Conservation (phyloP, 352 stramenopile species). For the Saprolegnia parasitica region DNA sequence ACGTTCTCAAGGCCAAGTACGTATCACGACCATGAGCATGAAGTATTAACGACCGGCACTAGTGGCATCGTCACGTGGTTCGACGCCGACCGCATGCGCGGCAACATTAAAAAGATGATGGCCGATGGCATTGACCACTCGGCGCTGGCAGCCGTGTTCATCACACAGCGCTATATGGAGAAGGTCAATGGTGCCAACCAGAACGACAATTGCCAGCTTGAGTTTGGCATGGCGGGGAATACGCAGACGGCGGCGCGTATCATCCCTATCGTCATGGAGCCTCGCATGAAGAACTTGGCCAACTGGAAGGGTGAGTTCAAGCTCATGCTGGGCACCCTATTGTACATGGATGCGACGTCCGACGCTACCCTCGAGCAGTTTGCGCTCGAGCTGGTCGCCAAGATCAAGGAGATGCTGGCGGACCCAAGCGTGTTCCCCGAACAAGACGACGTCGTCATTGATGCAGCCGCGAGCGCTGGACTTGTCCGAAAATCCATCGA, state of each 20-base stretch:
- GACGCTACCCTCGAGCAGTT: background rate
- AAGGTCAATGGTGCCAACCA: constrained; percentile 11
- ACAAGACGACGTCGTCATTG: background rate
- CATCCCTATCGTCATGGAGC: background rate
- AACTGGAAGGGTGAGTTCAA: background rate
- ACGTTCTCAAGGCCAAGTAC: background rate
- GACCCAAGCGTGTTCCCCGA: background rate
- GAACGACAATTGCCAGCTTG: constrained; percentile 21
- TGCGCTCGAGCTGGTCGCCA: background rate
- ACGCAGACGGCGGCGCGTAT: background rate
- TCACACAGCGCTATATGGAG: constrained; percentile 13
- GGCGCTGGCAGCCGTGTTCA: constrained; percentile 3
- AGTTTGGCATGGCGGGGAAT: background rate
- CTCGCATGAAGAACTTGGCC: background rate
- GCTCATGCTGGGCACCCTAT: background rate
- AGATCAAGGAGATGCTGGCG: background rate
- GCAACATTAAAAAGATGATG: constrained; percentile 23
- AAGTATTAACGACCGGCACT: background rate
- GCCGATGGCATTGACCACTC: constrained; percentile 19
- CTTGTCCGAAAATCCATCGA: too few relatives aligned
- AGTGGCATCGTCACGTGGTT: background rate
- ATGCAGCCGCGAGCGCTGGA: background rate
- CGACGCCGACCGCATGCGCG: background rate
- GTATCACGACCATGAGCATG: background rate
- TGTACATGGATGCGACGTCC: background rate